Evolutionary conservation across 140 eudicot genomes (phyloP), one percentile per base, ranked within the genome.

Genomic region (Cichorium intybus): DNA sequence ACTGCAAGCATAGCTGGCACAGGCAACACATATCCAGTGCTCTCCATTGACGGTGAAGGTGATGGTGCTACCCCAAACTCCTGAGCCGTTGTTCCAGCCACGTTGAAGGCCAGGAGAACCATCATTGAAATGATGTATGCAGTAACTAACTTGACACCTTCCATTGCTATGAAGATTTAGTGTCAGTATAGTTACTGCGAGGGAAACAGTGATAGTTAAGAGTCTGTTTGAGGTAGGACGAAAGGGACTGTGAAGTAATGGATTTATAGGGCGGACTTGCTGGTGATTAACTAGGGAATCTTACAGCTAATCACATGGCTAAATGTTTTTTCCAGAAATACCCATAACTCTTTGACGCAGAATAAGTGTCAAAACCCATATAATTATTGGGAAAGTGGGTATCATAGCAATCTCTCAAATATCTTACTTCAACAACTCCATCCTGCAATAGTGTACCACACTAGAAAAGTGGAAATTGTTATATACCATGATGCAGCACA

Each of bases 61-160:
- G n/a, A n/a, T n/a, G n/a, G n/a, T n/a, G n/a, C n/a, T n/a, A n/a
- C n/a, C n/a, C n/a, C n/a, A n/a, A n/a, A n/a, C n/a, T n/a, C n/a
- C n/a, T n/a, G n/a, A n/a, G n/a, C n/a, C n/a, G n/a, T n/a, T n/a
- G n/a, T n/a, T n/a, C n/a, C n/a, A n/a, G n/a, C n/a, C n/a, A n/a
- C n/a, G n/a, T n/a, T n/a, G n/a, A n/a, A n/a, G n/a, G n/a, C 73
- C 69, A 76, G 7, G 7, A 75, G 61, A 58, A 69, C 48, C 46
- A 64, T 27, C 26, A 71, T 52, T 28, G 63, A 4, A 14, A 70
- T 6, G 58, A 68, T 16, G 46, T 73, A 70, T 56, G 29, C 47
- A 7, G 62, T 56, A 74, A 61, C 73, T 27, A 62, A 51, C 77
- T 69, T 79, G 6, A 28, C 66, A 28, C 65, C 10, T 68, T 41